phyloP scores from a whole-genome alignment of 108 stramenopile genomes.

The Pseudonitzschia pungens region DNA sequence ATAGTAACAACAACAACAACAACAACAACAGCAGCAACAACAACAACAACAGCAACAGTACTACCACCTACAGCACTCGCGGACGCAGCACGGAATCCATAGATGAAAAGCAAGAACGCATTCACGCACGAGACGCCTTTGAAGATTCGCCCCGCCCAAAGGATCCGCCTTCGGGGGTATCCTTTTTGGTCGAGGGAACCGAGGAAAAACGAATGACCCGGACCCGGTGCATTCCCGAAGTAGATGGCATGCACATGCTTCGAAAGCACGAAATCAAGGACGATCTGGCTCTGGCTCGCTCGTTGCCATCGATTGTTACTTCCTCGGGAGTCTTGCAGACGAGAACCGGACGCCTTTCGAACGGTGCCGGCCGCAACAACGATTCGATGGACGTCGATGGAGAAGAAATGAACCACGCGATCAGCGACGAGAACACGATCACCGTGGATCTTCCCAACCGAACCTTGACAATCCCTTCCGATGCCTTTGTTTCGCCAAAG shows the following conservation, averaged over 20 bases:
- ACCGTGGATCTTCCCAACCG: conserved; percentile 11
- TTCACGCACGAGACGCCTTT: neutral
- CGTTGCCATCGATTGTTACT: conserved; percentile 23
- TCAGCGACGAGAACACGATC: conserved; percentile 22
- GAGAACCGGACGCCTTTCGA: conserved; percentile 24
- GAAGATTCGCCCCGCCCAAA: conserved; percentile 15
- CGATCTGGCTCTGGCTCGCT: conserved; percentile 63
- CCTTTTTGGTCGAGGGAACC: conserved; percentile 63
- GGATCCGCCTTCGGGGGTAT: conserved; percentile 35
- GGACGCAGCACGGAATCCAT: conserved; percentile 33
- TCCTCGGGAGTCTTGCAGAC: conserved; percentile 18
- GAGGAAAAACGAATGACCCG: conserved; percentile 80
- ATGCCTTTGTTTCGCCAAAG: conserved; percentile 46
- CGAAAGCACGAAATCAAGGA: conserved; percentile 74
- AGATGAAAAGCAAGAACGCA: conserved; percentile 4
- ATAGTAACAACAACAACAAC: conserved; percentile 19
- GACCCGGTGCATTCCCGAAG: conserved; percentile 74
- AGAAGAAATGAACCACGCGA: conserved; percentile 24
- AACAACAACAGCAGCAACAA: conserved; percentile 13
- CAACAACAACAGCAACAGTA: neutral
- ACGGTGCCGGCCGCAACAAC: conserved; percentile 16
- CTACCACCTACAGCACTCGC: conserved; percentile 35
- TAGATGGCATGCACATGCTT: conserved; percentile 77
- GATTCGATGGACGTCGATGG: conserved; percentile 49
- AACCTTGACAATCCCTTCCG: conserved; percentile 28